Percentiles rank a stretch among this genome's conserved stretches.
These are phyloP conservation scores for Lachancea lanzarotensis DNA, from an alignment of 805 yeast species.

Conservation along the genomic window DNA sequence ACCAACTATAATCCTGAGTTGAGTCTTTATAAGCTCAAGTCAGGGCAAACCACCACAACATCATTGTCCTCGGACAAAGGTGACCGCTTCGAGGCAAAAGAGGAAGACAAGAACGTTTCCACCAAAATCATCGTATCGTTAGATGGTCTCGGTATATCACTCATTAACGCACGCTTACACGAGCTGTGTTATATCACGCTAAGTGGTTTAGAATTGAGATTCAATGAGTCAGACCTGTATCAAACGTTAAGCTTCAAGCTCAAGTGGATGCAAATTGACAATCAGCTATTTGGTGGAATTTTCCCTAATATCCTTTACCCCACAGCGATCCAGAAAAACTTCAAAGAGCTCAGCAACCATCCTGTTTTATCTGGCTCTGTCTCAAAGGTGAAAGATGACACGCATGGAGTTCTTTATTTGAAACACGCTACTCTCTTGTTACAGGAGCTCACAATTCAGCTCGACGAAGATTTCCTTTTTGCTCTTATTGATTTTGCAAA, in stretches of 20 bases:
- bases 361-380: conserved; percentile 86
- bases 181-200: conserved; percentile 82
- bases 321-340: conserved; percentile 76
- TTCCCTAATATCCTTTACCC: conserved; percentile 90
- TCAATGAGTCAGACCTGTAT: conserved; percentile 76
- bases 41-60: conserved; percentile 27
- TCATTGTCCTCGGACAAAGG: conserved; percentile 29
- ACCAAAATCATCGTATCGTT: conserved; percentile 50
- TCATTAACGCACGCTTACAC: conserved; percentile 61
- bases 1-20: conserved; percentile 73
- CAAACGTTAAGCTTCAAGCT: conserved; percentile 74
- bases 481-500: conserved; percentile 75
- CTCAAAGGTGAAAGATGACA: conserved; percentile 77
- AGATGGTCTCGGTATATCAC: conserved; percentile 83
- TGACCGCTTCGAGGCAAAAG: conserved; percentile 48
- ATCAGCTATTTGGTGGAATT: conserved; percentile 80
- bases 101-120: conserved; percentile 32
- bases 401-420: conserved; percentile 83
- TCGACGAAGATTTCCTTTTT: conserved; percentile 88
- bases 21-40: conserved; percentile 58
- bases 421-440: conserved; percentile 85
- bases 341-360: conserved; percentile 76
- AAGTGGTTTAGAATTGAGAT: conserved; percentile 72
- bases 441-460: conserved; percentile 87
- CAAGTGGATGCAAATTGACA: conserved; percentile 94